Percentiles rank a stretch among this genome's conserved stretches.
phyloP scores from a whole-genome alignment of 179 eudicot species.

The Dionaea muscipula region DNA sequence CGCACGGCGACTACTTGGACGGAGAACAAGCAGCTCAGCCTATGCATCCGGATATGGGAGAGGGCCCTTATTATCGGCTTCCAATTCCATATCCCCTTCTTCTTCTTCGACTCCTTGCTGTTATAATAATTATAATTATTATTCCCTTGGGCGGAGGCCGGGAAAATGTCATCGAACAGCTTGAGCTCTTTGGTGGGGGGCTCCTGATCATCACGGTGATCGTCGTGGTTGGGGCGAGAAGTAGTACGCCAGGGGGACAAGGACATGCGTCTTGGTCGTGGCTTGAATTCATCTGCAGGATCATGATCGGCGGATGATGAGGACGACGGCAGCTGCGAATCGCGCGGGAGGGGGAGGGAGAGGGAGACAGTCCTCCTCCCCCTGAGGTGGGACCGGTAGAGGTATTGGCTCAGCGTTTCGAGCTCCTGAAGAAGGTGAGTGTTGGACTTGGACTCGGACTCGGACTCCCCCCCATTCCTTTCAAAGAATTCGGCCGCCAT shows the following conservation, averaged over 20 bases:
- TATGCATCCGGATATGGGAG: slow-evolving; percentile 81
- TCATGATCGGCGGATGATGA: slow-evolving; percentile 28
- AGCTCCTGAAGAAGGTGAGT: slow-evolving; percentile 69
- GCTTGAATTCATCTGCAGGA: slow-evolving; percentile 27
- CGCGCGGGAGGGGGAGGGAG: slow-evolving; percentile 66
- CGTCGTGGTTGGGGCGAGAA: slow-evolving; percentile 42
- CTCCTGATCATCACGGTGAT: slow-evolving; percentile 9
- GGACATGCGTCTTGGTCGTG: slow-evolving; percentile 66
- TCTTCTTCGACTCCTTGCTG: no score
- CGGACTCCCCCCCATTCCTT: slow-evolving; percentile 25
- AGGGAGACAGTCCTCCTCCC: slow-evolving; percentile 65
- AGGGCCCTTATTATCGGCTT: slow-evolving; percentile 87
- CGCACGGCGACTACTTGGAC: slow-evolving; percentile 84
- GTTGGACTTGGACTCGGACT: no score
- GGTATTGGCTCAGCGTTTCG: slow-evolving; percentile 59
- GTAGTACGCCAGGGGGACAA: slow-evolving; percentile 91
- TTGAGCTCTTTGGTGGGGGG: slow-evolving; percentile 9
- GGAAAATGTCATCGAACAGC: slow-evolving; percentile 21
- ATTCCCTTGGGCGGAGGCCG: no score
- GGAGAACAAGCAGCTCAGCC: slow-evolving; percentile 73
- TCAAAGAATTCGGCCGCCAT: slow-evolving; percentile 23
- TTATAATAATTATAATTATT: no score
- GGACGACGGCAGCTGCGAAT: slow-evolving; percentile 36
- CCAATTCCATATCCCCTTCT: slow-evolving; percentile 92
- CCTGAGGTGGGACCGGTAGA: slow-evolving; percentile 49